These are phyloP conservation scores for Fusarium sp. DNA, from an alignment of 2,329 filamentous ascomycete genomes.

Conservation along the genomic window DNA sequence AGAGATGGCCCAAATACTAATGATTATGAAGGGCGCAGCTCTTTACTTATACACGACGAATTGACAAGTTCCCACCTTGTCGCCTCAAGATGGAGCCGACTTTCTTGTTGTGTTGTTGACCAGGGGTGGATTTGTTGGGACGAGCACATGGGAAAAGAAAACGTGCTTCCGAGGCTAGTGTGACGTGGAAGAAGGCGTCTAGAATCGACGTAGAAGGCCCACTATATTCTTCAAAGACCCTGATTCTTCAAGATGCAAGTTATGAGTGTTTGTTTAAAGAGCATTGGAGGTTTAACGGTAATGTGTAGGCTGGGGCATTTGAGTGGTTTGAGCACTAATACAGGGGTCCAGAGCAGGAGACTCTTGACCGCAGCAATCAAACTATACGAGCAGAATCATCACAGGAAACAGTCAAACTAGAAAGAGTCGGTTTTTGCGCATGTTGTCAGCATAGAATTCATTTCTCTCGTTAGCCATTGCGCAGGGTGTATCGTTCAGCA, in stretches of 20 bases:
- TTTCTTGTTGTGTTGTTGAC: slow-evolving; percentile 35
- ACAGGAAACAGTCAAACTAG: slow-evolving; percentile 8
- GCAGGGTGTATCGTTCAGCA: slow-evolving; percentile 31
- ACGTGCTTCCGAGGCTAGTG: slow-evolving; percentile 42
- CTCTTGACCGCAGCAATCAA: background rate
- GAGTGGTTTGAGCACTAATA: slow-evolving; percentile 29
- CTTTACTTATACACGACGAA: slow-evolving; percentile 17
- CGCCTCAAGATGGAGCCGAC: slow-evolving; percentile 19
- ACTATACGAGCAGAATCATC: background rate
- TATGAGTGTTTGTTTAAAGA: slow-evolving; percentile 9
- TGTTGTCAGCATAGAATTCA: slow-evolving; percentile 42
- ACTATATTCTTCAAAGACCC: slow-evolving; percentile 20
- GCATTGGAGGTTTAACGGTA: background rate
- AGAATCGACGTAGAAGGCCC: slow-evolving; percentile 35
- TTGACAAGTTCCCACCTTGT: slow-evolving; percentile 30
- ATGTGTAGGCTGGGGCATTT: slow-evolving; percentile 1
- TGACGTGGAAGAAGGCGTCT: slow-evolving; percentile 11
- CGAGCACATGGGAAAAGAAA: slow-evolving; percentile 45
- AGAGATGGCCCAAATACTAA: background rate
- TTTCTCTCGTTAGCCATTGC: slow-evolving; percentile 43
- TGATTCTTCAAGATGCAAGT: slow-evolving; percentile 8
- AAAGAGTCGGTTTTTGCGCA: slow-evolving; percentile 17
- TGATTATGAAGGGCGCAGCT: background rate
- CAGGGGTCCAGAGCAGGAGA: slow-evolving; percentile 11
- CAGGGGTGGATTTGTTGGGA: slow-evolving; percentile 47